These are phyloP conservation scores for Lentinus brumalis DNA, from an alignment of 768 basidiomycete species.

Conservation along the genomic window DNA sequence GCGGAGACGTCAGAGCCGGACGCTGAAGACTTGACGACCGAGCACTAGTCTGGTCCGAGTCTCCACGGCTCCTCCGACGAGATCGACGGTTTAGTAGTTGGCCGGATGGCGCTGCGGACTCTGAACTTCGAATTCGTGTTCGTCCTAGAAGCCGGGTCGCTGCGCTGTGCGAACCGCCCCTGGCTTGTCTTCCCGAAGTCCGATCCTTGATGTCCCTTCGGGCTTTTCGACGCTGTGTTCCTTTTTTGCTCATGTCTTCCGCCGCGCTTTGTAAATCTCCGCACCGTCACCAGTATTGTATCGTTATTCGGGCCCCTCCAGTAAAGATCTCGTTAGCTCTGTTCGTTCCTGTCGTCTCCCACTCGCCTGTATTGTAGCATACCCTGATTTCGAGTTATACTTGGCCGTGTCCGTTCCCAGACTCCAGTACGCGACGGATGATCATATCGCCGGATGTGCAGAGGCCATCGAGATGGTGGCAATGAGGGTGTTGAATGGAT, in stretches of 20 bases:
- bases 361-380: not conserved
- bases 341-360: not conserved
- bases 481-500: not conserved
- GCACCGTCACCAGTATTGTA: not conserved
- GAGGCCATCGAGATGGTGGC: not conserved
- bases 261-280: not conserved
- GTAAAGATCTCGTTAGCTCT: not conserved
- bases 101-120: not conserved
- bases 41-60: not conserved
- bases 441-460: not conserved
- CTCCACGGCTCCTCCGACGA: slow-evolving; percentile 11
- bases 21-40: slow-evolving; percentile 9
- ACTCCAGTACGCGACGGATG: not conserved
- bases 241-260: not conserved
- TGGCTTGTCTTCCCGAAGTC: not conserved
- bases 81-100: slow-evolving; percentile 13
- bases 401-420: not conserved
- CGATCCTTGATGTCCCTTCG: not conserved
- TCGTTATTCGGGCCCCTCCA: not conserved
- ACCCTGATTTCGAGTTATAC: not conserved
- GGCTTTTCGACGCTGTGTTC: not conserved
- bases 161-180: not conserved
- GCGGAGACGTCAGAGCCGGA: slow-evolving; percentile 28
- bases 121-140: not conserved
- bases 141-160: not conserved